Base-by-base conservation (phyloP, 225 moss, liverwort and hornwort genomes). In the Polytrichum formosum region DNA sequence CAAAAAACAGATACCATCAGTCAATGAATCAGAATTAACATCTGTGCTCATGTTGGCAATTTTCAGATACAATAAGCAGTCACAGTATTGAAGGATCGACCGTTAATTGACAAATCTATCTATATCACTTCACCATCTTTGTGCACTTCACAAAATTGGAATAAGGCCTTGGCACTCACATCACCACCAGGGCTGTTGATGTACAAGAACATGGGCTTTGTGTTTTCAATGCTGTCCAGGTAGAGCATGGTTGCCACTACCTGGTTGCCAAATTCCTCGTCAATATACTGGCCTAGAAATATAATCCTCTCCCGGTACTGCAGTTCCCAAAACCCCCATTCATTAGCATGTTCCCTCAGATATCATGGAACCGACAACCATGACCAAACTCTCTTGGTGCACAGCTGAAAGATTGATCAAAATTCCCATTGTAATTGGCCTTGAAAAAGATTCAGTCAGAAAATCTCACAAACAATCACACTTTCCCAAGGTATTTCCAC, bases 271-370 rank as follows among this genome's bases (percentile, higher is more conserved):
- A 94, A 94, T 80, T 99, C 94, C 87, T 99, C 98, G 79, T 99
- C 94, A 65, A 99, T 91, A 55, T 93, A 92, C 74, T 99, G 98
- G 31, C 98, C 98, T 65, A 99, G 87, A 76, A 99, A 99, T 72
- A 98, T 98, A 69, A 98, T 98, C 55, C 97, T 84, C 78, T 94
- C 97, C 67, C 97, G 92, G 75, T 98, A 98, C 97, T 98, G 91
- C 84, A 80, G 56, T 59, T 60, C 61, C 70, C 54, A 58, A 56
- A 55, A n/a, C 20, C 56, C 70, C 64, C 26, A 6, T 31, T 71
- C 35, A 83, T 58, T 46, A 61, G 21, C 60, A 26, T 61, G 21
- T 21, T n/a, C 60, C 10, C 17, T 61, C 21, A 21, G 0, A 61
- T 26, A 61, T 22, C 26, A 26, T 22, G 10, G 22, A 61, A 22